Percentiles rank a stretch among this genome's conserved stretches.
Conservation (phyloP, 1,139 yeast genomes). For the Scheffersomyces cryptocercus region DNA sequence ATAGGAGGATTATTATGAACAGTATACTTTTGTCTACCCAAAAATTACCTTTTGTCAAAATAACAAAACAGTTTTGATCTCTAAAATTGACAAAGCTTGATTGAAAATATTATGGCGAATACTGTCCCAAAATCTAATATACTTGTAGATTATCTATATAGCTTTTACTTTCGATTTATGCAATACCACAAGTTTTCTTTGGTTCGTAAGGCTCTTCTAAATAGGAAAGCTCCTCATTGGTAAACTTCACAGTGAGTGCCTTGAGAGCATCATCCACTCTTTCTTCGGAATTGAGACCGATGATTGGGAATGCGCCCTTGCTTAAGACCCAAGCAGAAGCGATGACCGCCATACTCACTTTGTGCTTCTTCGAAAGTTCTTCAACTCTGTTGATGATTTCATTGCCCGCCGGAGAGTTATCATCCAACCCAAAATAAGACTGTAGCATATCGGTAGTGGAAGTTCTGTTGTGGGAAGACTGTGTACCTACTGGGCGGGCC, state of each 20-base stretch:
- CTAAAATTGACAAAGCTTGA: too few relatives aligned
- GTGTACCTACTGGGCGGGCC: conserved; percentile 35
- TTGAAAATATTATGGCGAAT: too few relatives aligned
- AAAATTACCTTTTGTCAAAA: too few relatives aligned
- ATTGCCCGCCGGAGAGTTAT: conserved; percentile 22
- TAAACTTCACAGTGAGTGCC: conserved; percentile 43
- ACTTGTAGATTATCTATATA: too few relatives aligned
- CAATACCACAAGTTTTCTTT: conserved; percentile 1
- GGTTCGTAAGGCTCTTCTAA: conserved; percentile 50
- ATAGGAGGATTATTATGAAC: too few relatives aligned
- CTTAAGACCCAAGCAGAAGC: conserved; percentile 55
- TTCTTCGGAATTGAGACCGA: conserved; percentile 51
- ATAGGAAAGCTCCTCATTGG: conserved; percentile 44
- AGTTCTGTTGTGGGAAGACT: conserved; percentile 17
- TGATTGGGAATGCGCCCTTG: conserved; percentile 54
- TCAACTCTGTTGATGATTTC: conserved; percentile 54
- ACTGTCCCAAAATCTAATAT: too few relatives aligned
- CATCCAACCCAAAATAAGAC: conserved; percentile 7
- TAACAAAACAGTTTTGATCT: too few relatives aligned
- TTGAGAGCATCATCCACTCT: conserved; percentile 57
- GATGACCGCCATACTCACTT: conserved; percentile 52
- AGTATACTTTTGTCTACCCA: too few relatives aligned
- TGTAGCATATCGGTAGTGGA: conserved; percentile 18
- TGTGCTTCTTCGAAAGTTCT: conserved; percentile 45
- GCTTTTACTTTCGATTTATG: not conserved